Evolutionary conservation across 2,329 filamentous ascomycete species (phyloP).

Genomic region (Ophiostoma triangulosporum): DNA sequence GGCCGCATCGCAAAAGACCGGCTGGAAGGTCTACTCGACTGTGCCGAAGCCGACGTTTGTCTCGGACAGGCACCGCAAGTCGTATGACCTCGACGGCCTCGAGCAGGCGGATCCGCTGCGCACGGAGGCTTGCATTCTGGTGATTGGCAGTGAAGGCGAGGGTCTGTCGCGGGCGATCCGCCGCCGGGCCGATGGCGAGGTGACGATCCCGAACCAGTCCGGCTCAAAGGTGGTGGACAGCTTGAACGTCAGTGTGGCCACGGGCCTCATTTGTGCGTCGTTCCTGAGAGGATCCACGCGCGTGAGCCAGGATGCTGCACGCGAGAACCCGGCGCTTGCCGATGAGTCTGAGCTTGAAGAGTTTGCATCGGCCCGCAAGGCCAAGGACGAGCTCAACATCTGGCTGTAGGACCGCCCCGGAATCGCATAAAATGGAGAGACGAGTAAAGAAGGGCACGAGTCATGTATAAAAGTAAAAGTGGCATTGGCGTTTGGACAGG

Average conservation of each 20-base stretch:
- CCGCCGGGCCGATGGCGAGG: conserved; percentile 49
- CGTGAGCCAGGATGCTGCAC: not conserved
- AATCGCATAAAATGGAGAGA: not conserved
- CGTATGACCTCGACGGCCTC: conserved; percentile 32
- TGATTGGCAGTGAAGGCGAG: conserved; percentile 71
- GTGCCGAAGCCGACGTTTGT: conserved; percentile 31
- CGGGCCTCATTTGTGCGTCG: conserved; percentile 58
- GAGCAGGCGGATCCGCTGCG: conserved; percentile 38
- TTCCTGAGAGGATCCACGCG: conserved; percentile 37
- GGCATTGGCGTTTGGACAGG: not conserved
- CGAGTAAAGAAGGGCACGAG: not conserved
- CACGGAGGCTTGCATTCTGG: conserved; percentile 56
- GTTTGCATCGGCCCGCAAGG: not conserved
- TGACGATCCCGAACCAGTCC: conserved; percentile 48
- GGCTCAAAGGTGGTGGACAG: conserved; percentile 58
- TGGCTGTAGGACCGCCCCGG: not conserved
- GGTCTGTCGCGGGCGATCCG: conserved; percentile 55
- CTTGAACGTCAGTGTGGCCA: conserved; percentile 84
- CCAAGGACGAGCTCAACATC: not conserved
- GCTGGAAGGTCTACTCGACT: conserved; percentile 77
- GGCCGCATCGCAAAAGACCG: conserved; percentile 47
- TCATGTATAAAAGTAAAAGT: not conserved
- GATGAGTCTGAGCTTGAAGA: not conserved
- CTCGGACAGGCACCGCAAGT: conserved; percentile 9
- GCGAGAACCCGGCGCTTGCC: not conserved